These are phyloP conservation scores for Oehlia diaphana DNA, from an alignment of 192 early-diverging fungal species.

Conservation along the genomic window DNA sequence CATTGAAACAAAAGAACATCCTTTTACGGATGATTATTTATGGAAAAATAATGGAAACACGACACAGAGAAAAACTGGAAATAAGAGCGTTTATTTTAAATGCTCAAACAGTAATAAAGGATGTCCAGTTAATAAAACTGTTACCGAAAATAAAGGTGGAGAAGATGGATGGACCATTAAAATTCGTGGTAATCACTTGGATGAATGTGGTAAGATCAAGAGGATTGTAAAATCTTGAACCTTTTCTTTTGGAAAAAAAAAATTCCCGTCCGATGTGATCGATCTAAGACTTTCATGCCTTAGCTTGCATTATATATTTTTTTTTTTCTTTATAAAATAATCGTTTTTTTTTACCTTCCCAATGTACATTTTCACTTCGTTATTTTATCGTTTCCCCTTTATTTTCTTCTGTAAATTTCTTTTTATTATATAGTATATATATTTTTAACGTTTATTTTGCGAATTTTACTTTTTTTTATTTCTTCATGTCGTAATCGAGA, in stretches of 20 bases:
- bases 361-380: neutral
- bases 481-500: no score
- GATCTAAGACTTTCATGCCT: neutral
- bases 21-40: slow-evolving; percentile 49
- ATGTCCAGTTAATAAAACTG: slow-evolving; percentile 57
- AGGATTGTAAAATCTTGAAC: slow-evolving; percentile 38
- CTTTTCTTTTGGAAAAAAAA: neutral
- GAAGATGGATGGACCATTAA: slow-evolving; percentile 57
- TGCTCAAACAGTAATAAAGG: slow-evolving; percentile 57
- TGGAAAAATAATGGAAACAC: slow-evolving; percentile 68
- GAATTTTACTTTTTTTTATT: no score
- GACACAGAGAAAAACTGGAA: slow-evolving; percentile 55
- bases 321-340: neutral
- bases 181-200: slow-evolving; percentile 56
- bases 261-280: neutral
- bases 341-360: neutral
- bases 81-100: slow-evolving; percentile 61
- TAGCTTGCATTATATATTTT: neutral
- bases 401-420: neutral
- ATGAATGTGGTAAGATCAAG: slow-evolving; percentile 50
- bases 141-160: slow-evolving; percentile 53
- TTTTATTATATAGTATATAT: neutral
- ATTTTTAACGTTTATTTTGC: no score
- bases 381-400: neutral
- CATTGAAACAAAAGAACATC: slow-evolving; percentile 51